Evolutionary conservation across 495 filamentous ascomycete species (phyloP).

Genomic region (Margaritispora aquatica): DNA sequence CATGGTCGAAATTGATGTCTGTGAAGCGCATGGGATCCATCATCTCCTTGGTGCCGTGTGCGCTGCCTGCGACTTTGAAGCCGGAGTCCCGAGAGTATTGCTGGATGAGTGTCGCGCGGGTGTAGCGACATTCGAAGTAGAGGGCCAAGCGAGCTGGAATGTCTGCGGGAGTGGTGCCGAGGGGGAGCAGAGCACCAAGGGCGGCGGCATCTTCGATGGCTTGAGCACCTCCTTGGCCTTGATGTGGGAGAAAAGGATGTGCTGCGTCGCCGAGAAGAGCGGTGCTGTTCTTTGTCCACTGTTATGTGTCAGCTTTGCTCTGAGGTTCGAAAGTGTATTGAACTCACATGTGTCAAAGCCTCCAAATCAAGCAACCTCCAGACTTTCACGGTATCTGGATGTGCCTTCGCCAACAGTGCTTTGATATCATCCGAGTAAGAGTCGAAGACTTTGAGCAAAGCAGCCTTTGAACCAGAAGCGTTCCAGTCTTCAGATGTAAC

Average conservation of each 20-base stretch:
- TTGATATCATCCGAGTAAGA: constrained; percentile 50
- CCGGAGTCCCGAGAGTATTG: constrained; percentile 41
- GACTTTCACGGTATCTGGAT: constrained; percentile 42
- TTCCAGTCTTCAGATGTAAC: constrained; percentile 33
- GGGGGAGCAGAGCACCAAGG: constrained; percentile 16
- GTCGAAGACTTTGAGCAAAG: constrained; percentile 43
- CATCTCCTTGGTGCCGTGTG: constrained; percentile 1
- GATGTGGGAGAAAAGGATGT: constrained; percentile 16
- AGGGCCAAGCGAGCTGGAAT: constrained; percentile 41
- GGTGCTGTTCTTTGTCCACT: background rate
- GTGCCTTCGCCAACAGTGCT: constrained; percentile 39
- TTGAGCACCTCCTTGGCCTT: constrained; percentile 14
- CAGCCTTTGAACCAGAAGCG: constrained; percentile 36
- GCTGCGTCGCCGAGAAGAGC: constrained; percentile 9
- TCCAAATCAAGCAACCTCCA: constrained; percentile 55
- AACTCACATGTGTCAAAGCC: constrained; percentile 31
- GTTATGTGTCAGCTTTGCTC: background rate
- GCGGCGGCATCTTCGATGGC: constrained; percentile 19
- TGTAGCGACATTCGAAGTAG: constrained; percentile 45
- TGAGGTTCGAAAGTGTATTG: background rate
- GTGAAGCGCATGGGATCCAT: constrained; percentile 29
- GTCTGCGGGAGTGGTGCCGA: constrained; percentile 29
- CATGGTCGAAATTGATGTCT: constrained; percentile 50
- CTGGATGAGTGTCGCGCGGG: constrained; percentile 48
- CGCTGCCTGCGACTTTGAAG: constrained; percentile 6